Base-by-base conservation (phyloP, 345 rosid species). In the Brassica rapa region DNA sequence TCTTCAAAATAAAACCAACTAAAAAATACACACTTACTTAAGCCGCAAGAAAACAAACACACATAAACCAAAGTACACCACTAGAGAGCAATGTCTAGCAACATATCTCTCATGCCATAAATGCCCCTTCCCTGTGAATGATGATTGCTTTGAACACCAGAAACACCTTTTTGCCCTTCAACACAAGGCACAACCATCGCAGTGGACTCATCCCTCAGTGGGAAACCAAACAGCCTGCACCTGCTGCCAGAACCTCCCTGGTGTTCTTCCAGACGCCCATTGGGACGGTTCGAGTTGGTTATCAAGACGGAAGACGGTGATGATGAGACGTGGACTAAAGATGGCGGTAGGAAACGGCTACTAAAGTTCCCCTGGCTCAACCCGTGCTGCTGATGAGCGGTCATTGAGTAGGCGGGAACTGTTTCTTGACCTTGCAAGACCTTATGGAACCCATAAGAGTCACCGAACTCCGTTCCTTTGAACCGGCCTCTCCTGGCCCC, bases 341-440 rank as follows among this genome's bases (percentile, higher is more conserved):
- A 76, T 15, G 91, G 73, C 0, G 82, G 83, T 39, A 77, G 83
- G 8, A 77, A n/a, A 41, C 53, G 83, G 60, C 86, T 66, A 62
- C 67, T 82, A 32, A 75, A 85, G 53, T 85, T 88, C 84, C 90
- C 79, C 23, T 88, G 81, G 59, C 85, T 77, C 68, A 83, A 53
- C 62, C 81, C 80, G 1, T 82, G 89, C 77, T 71, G 69, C 57
- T 83, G 88, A 81, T 78, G 87, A 81, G 83, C 86, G 43, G 80
- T 78, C 59, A 19, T 74, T 73, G 84, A 82, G 83, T 86, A 81
- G 72, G 80, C 74, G 15, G 88, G 81, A 83, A 83, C 86, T 72
- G 87, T 91, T 91, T 93, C 98, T 95, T 93, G 99, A 95, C 99
- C 97, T 95, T 93, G 97, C 90, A 95, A 91, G 93, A 93, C 99